Percentiles rank a stretch among this genome's conserved stretches.
These are phyloP conservation scores for Mangifera indica DNA, from an alignment of 345 rosid species.

Conservation along the genomic window DNA sequence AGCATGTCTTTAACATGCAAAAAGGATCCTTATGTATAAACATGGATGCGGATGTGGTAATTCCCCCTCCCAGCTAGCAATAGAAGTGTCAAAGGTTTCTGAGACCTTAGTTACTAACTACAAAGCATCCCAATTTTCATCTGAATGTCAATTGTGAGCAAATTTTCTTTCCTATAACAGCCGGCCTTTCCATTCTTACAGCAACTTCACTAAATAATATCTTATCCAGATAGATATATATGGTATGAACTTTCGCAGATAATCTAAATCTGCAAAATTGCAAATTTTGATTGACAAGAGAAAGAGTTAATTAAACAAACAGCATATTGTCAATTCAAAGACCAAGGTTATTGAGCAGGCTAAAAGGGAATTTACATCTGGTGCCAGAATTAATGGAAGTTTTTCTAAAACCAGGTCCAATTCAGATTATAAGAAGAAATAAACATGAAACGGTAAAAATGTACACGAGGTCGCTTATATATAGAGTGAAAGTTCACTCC, in stretches of 20 bases:
- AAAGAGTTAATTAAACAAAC: not conserved
- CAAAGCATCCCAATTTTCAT: not conserved
- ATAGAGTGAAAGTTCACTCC: not conserved
- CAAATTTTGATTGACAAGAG: not conserved
- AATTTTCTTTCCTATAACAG: not conserved
- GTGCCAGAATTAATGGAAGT: not conserved
- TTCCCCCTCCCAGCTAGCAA: not conserved
- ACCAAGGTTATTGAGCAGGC: not conserved
- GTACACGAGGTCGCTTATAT: not conserved
- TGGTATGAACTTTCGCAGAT: not conserved
- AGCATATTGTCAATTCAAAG: not conserved
- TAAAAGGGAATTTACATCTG: not conserved
- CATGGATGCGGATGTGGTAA: not conserved
- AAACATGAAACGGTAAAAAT: not conserved
- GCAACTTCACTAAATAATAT: not conserved
- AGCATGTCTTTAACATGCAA: not conserved
- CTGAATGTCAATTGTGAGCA: not conserved
- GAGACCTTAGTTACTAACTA: not conserved
- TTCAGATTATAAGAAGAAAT: not conserved
- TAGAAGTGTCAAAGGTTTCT: not conserved
- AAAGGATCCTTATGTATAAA: not conserved
- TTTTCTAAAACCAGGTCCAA: not conserved
- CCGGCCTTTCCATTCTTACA: not conserved
- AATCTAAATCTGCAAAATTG: not conserved
- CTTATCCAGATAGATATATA: not conserved